phyloP scores from a whole-genome alignment of 192 early-diverging fungal species.

The Umbelopsis isabellina region DNA sequence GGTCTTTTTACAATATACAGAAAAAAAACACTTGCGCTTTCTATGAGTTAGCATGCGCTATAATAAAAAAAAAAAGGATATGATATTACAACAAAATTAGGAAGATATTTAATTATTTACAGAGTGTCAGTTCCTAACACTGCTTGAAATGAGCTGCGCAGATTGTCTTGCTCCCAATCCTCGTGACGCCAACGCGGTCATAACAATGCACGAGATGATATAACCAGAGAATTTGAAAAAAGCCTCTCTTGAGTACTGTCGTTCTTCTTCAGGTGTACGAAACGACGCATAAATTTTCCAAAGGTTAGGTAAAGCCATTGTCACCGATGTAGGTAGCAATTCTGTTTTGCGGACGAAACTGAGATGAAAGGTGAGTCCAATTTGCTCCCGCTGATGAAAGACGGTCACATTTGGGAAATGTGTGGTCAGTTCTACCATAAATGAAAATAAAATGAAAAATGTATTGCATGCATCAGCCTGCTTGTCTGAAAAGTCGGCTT shows the following conservation, averaged over 20 bases:
- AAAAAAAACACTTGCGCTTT: too few species aligned
- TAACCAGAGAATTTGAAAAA: slow-evolving; percentile 66
- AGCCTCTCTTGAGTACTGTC: slow-evolving; percentile 57
- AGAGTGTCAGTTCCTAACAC: background rate
- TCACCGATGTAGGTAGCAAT: background rate
- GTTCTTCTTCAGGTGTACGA: slow-evolving; percentile 61
- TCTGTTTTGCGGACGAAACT: background rate
- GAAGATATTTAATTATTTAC: too few species aligned
- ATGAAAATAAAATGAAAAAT: too few species aligned
- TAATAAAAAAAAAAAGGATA: too few species aligned
- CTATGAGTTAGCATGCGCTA: too few species aligned
- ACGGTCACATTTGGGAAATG: background rate
- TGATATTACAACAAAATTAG: too few species aligned
- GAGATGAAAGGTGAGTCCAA: too few species aligned
- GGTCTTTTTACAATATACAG: too few species aligned
- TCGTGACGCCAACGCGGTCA: slow-evolving; percentile 47
- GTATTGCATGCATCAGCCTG: background rate
- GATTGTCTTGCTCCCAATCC: slow-evolving; percentile 1
- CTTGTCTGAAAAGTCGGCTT: background rate
- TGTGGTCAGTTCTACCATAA: too few species aligned
- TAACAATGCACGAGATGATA: slow-evolving; percentile 59
- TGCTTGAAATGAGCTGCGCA: slow-evolving; percentile 11
- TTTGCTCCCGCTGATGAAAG: background rate
- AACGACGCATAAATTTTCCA: slow-evolving; percentile 59
- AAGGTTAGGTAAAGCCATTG: slow-evolving; percentile 59